Conservation (phyloP, 129 eudicot species). For the Centella asiatica region DNA sequence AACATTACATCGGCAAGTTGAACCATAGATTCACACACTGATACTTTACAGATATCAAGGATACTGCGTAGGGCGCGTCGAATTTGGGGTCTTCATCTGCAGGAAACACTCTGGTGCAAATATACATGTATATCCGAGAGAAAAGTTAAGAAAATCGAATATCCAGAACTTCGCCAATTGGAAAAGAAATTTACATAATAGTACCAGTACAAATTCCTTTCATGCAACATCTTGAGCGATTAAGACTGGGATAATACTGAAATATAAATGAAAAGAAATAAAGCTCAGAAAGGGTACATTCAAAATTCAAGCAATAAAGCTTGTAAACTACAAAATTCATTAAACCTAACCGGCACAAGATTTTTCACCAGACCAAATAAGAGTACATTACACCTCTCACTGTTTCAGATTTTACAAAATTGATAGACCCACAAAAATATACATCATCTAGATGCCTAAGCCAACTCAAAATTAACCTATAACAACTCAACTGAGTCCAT, state of each 20-base stretch:
- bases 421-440: too few relatives aligned
- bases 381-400: neutral
- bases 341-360: too few relatives aligned
- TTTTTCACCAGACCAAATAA: neutral
- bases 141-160: slow-evolving; percentile 4
- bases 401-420: too few relatives aligned
- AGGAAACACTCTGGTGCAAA: slow-evolving; percentile 71
- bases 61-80: slow-evolving; percentile 95
- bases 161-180: neutral
- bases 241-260: slow-evolving; percentile 95
- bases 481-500: neutral
- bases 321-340: neutral
- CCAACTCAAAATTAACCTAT: neutral
- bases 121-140: neutral
- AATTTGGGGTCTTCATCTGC: slow-evolving; percentile 98
- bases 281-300: slow-evolving; percentile 9
- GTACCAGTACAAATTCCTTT: slow-evolving; percentile 98
- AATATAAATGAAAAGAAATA: slow-evolving; percentile 2
- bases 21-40: too few relatives aligned
- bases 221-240: slow-evolving; percentile 90
- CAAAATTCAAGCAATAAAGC: slow-evolving; percentile 7
- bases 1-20: neutral
- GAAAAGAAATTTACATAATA: neutral
- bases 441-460: neutral
- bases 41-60: slow-evolving; percentile 19